Evolutionary conservation across 106 monocot genomes (phyloP).

Genomic region (Triglochin maritima): DNA sequence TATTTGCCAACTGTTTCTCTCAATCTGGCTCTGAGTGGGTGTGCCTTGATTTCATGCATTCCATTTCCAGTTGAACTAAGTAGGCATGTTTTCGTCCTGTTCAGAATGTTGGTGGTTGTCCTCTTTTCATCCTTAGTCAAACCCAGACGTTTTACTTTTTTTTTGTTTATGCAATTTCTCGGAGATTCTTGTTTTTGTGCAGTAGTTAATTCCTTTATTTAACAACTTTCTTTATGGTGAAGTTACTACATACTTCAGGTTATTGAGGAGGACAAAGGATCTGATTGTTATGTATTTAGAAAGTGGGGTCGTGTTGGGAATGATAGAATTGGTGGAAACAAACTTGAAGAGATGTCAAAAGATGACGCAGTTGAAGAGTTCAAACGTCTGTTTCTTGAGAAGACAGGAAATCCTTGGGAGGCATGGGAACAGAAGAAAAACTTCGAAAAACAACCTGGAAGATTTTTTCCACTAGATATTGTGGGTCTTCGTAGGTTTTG

Average conservation of each 20-base stretch:
- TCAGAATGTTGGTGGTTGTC: too few relatives aligned
- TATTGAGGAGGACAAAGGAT: conserved; percentile 89
- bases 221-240: conserved; percentile 1
- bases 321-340: conserved; percentile 83
- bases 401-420: conserved; percentile 94
- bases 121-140: too few relatives aligned
- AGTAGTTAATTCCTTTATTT: too few relatives aligned
- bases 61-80: too few relatives aligned
- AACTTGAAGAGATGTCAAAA: conserved; percentile 71
- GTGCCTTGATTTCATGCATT: too few relatives aligned
- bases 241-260: conserved; percentile 98
- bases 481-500: conserved; percentile 18
- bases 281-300: conserved; percentile 77
- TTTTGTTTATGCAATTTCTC: too few relatives aligned
- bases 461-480: conserved; percentile 89
- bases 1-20: too few relatives aligned
- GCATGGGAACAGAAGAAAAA: conserved; percentile 72
- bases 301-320: conserved; percentile 99
- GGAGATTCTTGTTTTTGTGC: too few relatives aligned
- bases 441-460: conserved; percentile 80
- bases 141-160: too few relatives aligned
- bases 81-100: too few relatives aligned
- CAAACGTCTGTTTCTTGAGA: conserved; percentile 91
- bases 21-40: too few relatives aligned
- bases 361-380: conserved; percentile 67